Conservation (phyloP, 192 early-diverging fungal genomes). For the Lunasporangiospora selenospora region DNA sequence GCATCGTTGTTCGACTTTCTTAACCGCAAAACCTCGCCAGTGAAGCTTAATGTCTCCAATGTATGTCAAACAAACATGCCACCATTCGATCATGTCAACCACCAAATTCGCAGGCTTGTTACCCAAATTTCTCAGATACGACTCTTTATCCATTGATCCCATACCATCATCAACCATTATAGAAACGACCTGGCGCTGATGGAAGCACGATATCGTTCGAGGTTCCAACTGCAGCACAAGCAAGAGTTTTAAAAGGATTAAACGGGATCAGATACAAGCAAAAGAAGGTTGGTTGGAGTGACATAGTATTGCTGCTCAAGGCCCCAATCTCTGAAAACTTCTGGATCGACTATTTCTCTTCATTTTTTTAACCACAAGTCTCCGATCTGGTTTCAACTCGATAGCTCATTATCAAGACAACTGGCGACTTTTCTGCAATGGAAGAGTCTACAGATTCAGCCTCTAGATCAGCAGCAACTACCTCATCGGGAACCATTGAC, state of each 20-base stretch:
- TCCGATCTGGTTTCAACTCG: too few species aligned
- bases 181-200: conserved; percentile 2
- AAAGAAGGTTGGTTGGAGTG: neutral
- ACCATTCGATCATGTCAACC: too few species aligned
- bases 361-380: neutral
- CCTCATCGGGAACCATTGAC: conserved; percentile 14
- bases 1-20: conserved; percentile 26
- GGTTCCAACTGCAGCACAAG: neutral
- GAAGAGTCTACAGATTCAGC: neutral
- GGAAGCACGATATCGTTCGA: neutral
- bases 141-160: too few species aligned
- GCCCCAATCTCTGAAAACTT: too few species aligned
- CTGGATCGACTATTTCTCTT: neutral
- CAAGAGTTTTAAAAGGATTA: neutral
- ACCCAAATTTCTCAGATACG: too few species aligned
- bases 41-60: conserved; percentile 13
- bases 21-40: conserved; percentile 9
- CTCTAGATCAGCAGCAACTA: neutral
- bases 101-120: too few species aligned
- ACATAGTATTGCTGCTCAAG: too few species aligned
- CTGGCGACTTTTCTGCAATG: conserved; percentile 8
- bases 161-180: too few species aligned
- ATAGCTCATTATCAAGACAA: conserved; percentile 20
- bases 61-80: conserved; percentile 4
- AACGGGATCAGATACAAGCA: conserved; percentile 2